Conservation (phyloP, 495 filamentous ascomycete species). For the Xylaria scruposa region DNA sequence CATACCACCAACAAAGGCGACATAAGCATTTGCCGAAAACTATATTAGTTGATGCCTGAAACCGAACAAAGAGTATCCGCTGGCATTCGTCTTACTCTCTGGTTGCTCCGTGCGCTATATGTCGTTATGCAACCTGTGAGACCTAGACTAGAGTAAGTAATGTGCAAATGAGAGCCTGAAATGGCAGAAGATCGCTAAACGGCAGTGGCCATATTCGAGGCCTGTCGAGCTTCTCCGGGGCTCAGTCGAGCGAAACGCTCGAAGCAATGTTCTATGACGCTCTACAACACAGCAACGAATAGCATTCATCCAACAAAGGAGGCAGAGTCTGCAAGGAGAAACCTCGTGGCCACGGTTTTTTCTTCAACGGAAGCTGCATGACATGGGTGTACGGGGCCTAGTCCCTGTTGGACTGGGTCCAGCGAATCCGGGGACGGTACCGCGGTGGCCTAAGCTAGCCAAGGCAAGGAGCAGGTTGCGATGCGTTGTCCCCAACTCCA, state of each 20-base stretch:
- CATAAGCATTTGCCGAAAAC: constrained; percentile 1
- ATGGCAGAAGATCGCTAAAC: background rate
- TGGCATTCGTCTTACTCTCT: constrained; percentile 5
- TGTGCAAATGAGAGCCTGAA: constrained; percentile 13
- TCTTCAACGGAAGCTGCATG: constrained; percentile 41
- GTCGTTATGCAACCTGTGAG: constrained; percentile 15
- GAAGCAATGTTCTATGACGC: constrained; percentile 14
- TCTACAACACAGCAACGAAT: constrained; percentile 12
- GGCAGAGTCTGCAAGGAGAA: constrained; percentile 41
- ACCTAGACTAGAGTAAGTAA: background rate
- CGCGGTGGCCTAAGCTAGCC: constrained; percentile 29
- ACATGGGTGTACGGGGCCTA: constrained; percentile 34
- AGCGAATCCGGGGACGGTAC: constrained; percentile 33
- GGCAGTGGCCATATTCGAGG: constrained; percentile 8
- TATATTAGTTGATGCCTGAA: constrained; percentile 20
- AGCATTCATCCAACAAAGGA: constrained; percentile 17
- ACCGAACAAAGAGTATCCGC: constrained; percentile 4
- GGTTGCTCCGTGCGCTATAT: background rate
- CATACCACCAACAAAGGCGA: background rate
- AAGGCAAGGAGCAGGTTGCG: constrained; percentile 29
- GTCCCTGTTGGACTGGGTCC: constrained; percentile 40
- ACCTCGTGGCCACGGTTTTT: constrained; percentile 42
- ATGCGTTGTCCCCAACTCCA: constrained; percentile 37
- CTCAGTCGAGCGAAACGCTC: constrained; percentile 7
- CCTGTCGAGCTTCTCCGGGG: constrained; percentile 11